Evolutionary conservation across 768 basidiomycete species (phyloP), one percentile per base, ranked within the genome.

Genomic region (Coprinellus micaceus): DNA sequence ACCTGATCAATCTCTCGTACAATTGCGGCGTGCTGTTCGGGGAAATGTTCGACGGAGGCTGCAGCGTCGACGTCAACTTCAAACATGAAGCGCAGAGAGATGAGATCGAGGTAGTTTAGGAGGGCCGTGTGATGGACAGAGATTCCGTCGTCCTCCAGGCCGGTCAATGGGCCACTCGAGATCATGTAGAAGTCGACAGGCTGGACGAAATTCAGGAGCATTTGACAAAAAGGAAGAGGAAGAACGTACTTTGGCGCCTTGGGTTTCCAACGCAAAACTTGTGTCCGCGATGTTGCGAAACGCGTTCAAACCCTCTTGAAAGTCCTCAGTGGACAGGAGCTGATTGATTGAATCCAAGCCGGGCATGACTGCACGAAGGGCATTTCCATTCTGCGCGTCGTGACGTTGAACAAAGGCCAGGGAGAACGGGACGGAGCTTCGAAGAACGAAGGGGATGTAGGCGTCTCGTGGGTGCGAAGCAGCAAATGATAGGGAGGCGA

Each of bases 81-180:
- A 28, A 44, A 29, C 2, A 57, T n/a, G 24, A 52, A 57, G 44
- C 33, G 25, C n/a, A 25, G 33, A 4, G 56, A 52, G 17, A 52
- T 52, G 15, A 57, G 44, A 46, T 57, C 56, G 5, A 57, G 51
- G 22, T 45, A 52, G 30, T 33, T 44, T 19, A 57, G 47, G 5
- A 57, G 39, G 1, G 37, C 41, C 30, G 21, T 6, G 28, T 57
- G 56, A 21, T 28, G 41, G 7, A 30, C 17, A 3, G 56, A 47
- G 13, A 57, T 15, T 19, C 43, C 56, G 5, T 51, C 47, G 26
- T 37, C 49, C 30, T 28, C 6, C 12, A n/a, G 17, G 30, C 21
- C 30, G 28, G 26, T 7, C 17, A n/a, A 6, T 6, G 29, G 30
- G 10, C 49, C n/a, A 29, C 36, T 36, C 13, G 49, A 33, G 19